Conservation (phyloP, 495 filamentous ascomycete genomes). For the Articulospora tetracladia region DNA sequence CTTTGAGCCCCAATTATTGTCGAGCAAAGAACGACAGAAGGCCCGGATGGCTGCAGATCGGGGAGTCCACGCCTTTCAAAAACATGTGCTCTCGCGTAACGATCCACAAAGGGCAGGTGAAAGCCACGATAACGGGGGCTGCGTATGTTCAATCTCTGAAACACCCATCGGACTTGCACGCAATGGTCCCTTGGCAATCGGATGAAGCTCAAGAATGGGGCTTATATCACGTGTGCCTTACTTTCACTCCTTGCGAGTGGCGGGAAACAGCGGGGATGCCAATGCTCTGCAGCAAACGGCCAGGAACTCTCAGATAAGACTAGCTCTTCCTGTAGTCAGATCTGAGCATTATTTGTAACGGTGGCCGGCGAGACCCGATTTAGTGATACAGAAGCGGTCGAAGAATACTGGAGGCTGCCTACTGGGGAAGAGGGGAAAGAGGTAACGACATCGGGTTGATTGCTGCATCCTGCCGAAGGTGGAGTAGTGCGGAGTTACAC, state of each 20-base stretch:
- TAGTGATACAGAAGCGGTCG: not conserved
- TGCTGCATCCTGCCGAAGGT: not conserved
- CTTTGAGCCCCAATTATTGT: not conserved
- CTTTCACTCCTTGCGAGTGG: not conserved
- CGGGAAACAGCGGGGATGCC: not conserved
- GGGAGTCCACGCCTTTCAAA: not conserved
- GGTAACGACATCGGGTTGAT: not conserved
- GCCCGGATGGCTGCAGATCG: not conserved
- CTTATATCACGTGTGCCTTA: not conserved
- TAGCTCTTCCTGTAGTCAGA: too few species aligned
- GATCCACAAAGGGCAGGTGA: not conserved
- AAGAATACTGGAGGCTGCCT: not conserved
- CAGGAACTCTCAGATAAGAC: not conserved
- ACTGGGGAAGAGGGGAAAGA: not conserved
- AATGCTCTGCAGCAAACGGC: not conserved
- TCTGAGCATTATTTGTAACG: not conserved
- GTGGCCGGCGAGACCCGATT: constrained; percentile 8
- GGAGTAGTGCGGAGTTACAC: not conserved
- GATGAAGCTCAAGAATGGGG: not conserved
- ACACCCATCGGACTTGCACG: too few species aligned
- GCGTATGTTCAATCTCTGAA: not conserved
- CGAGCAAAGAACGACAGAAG: not conserved
- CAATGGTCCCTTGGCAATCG: not conserved
- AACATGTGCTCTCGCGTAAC: not conserved
- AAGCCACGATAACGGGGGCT: not conserved